phyloP scores from a whole-genome alignment of 371 early-diverging fungal genomes.

The Mucor mucedo region DNA sequence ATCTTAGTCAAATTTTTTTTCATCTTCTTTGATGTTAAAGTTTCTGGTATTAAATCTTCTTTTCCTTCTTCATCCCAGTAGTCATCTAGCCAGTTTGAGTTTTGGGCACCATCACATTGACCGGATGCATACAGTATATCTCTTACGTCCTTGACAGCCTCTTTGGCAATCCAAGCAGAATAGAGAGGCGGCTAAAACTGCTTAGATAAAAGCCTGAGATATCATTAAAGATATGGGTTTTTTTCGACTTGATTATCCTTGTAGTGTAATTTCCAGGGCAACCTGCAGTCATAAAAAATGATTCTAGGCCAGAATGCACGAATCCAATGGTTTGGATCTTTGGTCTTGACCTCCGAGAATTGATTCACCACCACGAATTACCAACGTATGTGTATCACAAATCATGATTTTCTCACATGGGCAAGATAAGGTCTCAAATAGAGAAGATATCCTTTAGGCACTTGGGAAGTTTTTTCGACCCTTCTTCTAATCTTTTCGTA shows the following conservation, averaged over 20 bases:
- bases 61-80: constrained; percentile 8
- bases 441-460: constrained; percentile 22
- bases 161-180: constrained; percentile 22
- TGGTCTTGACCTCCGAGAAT: no score
- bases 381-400: no score
- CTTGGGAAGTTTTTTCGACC: constrained; percentile 7
- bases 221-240: constrained; percentile 11
- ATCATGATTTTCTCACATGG: no score
- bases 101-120: background rate
- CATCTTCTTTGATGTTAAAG: background rate
- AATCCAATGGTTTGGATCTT: constrained; percentile 12
- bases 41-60: background rate
- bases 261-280: constrained; percentile 9
- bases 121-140: background rate
- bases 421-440: no score
- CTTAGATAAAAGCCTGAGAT: constrained; percentile 12
- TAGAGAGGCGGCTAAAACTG: constrained; percentile 13
- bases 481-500: constrained; percentile 8
- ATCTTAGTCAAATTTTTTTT: no score
- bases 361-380: no score
- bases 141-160: constrained; percentile 7
- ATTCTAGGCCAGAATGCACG: constrained; percentile 17
- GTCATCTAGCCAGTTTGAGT: constrained; percentile 19
- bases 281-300: constrained; percentile 7
- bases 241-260: constrained; percentile 6